Percentiles rank a stretch among this genome's conserved stretches.
Conservation (phyloP, 805 yeast genomes). For the Kodamaea sagamina region DNA sequence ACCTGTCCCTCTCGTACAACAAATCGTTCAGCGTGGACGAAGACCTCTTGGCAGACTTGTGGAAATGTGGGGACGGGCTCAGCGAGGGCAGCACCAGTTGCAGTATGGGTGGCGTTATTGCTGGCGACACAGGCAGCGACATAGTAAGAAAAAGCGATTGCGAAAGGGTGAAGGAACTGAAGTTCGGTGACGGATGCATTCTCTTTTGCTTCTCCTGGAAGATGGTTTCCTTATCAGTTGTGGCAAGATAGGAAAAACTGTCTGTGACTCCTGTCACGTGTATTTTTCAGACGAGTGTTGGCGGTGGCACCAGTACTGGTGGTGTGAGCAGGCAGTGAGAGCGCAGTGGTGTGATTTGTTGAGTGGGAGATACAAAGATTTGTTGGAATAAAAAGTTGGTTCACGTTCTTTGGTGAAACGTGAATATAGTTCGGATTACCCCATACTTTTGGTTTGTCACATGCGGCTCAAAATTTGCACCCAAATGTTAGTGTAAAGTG, state of each 20-base stretch:
- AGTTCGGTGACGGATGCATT: slow-evolving; percentile 3
- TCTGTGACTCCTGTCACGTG: neutral
- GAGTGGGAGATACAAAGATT: too few species aligned
- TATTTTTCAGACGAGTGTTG: neutral
- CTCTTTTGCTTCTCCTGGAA: neutral
- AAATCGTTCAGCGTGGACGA: slow-evolving; percentile 43
- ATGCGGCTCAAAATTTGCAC: too few species aligned
- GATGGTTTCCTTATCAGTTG: slow-evolving; percentile 2
- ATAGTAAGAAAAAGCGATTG: slow-evolving; percentile 1
- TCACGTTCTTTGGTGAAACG: too few species aligned
- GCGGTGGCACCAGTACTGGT: neutral
- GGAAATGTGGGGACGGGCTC: slow-evolving; percentile 11
- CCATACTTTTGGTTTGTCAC: too few species aligned
- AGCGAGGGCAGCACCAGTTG: slow-evolving; percentile 8
- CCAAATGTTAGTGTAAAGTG: too few species aligned
- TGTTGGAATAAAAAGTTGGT: too few species aligned
- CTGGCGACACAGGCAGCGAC: slow-evolving; percentile 1
- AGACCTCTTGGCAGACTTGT: slow-evolving; percentile 33
- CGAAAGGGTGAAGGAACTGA: neutral
- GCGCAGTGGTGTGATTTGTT: too few species aligned
- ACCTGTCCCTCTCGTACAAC: slow-evolving; percentile 42
- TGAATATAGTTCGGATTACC: too few species aligned
- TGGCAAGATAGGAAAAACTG: slow-evolving; percentile 3
- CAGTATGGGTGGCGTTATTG: slow-evolving; percentile 2
- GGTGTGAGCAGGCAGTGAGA: too few species aligned